phyloP scores from a whole-genome alignment of 139 green algal species.

The Chlorella sorokiniana region DNA sequence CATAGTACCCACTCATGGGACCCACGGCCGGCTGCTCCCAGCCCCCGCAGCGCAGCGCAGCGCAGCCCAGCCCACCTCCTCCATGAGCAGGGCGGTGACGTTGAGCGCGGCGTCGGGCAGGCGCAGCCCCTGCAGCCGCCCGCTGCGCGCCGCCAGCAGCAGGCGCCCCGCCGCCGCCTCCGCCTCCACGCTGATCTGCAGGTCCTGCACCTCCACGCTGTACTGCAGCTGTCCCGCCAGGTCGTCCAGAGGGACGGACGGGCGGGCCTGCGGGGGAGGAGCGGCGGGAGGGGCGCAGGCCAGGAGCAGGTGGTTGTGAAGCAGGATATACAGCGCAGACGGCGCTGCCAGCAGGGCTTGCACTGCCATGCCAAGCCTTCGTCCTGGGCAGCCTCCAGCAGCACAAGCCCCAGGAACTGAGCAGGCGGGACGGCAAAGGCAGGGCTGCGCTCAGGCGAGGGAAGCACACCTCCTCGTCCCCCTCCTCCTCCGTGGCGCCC shows the following conservation, averaged over 20 bases:
- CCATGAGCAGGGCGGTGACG: slow-evolving; percentile 48
- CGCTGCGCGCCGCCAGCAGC: slow-evolving; percentile 67
- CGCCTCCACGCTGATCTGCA: slow-evolving; percentile 56
- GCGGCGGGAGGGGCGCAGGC: not conserved
- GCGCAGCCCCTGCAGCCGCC: slow-evolving; percentile 50
- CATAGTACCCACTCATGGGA: too few relatives aligned
- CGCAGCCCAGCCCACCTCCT: slow-evolving; percentile 27
- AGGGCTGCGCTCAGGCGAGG: not conserved
- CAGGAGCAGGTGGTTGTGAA: not conserved
- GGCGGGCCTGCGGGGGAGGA: not conserved
- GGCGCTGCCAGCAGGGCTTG: not conserved
- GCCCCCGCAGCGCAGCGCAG: too few relatives aligned
- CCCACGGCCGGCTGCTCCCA: too few relatives aligned
- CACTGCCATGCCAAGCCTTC: not conserved
- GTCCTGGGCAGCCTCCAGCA: too few relatives aligned
- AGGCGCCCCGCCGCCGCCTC: slow-evolving; percentile 43
- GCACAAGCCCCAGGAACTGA: not conserved
- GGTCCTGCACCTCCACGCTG: slow-evolving; percentile 66
- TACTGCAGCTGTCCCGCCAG: slow-evolving; percentile 48
- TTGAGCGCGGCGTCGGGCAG: slow-evolving; percentile 25
- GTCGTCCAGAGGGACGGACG: slow-evolving; percentile 41
- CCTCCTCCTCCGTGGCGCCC: not conserved
- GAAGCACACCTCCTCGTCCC: slow-evolving; percentile 3
- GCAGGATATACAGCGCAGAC: not conserved
- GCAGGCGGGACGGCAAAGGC: not conserved